phyloP scores from a whole-genome alignment of 1,139 yeast species.

The Zygoascus meyerae region DNA sequence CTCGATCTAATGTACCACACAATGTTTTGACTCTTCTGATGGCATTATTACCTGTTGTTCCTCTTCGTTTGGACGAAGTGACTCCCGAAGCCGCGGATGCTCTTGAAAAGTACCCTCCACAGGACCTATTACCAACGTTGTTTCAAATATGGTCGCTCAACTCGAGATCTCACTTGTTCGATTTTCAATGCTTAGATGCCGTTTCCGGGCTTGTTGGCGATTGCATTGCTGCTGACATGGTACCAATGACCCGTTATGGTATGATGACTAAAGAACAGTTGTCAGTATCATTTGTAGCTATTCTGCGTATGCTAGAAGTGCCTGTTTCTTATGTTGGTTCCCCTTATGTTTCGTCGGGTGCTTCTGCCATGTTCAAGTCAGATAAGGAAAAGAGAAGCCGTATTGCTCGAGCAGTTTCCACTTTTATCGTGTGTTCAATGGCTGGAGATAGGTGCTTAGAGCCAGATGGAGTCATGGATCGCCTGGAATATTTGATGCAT shows the following conservation, averaged over 20 bases:
- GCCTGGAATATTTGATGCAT: conserved; percentile 51
- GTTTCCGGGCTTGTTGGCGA: conserved; percentile 57
- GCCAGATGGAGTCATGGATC: conserved; percentile 48
- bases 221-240: conserved; percentile 31
- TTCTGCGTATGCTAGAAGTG: conserved; percentile 34
- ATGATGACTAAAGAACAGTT: conserved; percentile 59
- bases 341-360: conserved; percentile 27
- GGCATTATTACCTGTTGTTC: conserved; percentile 29
- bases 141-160: conserved; percentile 72
- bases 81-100: conserved; percentile 2
- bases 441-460: conserved; percentile 38
- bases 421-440: conserved; percentile 60
- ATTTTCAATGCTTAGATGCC: conserved; percentile 60
- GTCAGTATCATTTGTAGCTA: conserved; percentile 48
- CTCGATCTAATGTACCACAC: conserved; percentile 54
- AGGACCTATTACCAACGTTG: conserved; percentile 43
- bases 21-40: conserved; percentile 42
- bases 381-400: conserved; percentile 24
- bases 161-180: conserved; percentile 53
- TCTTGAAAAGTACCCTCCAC: conserved; percentile 13
- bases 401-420: conserved; percentile 40
- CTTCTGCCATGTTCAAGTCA: conserved; percentile 7
- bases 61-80: conserved; percentile 4
- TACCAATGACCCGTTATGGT: conserved; percentile 46
- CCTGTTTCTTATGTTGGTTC: conserved; percentile 37